These are phyloP conservation scores for Balakata baccata DNA, from an alignment of 345 rosid species.

Conservation along the genomic window DNA sequence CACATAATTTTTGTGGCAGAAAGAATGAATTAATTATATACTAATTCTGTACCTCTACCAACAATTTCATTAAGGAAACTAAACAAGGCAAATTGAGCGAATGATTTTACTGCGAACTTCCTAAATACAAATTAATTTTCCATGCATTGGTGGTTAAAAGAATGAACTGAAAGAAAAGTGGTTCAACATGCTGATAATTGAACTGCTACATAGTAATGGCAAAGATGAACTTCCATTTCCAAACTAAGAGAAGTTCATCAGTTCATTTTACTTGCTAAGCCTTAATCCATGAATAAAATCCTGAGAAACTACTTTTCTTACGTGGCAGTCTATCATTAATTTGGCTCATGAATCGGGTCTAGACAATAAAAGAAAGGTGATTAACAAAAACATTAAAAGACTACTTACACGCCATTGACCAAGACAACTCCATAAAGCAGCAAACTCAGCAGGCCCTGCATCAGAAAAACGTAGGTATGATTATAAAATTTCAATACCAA, in stretches of 20 bases:
- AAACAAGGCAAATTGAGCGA: not conserved
- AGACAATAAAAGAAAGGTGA: not conserved
- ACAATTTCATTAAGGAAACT: not conserved
- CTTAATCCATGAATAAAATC: too few relatives aligned
- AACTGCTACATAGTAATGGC: too few relatives aligned
- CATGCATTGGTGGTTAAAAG: not conserved
- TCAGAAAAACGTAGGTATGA: constrained; percentile 5
- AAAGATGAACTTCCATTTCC: not conserved
- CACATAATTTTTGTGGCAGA: not conserved
- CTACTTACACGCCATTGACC: constrained; percentile 66
- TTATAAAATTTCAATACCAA: not conserved
- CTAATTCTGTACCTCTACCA: not conserved
- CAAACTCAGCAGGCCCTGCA: constrained; percentile 59
- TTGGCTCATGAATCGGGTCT: too few relatives aligned
- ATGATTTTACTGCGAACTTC: not conserved
- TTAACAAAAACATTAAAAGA: not conserved
- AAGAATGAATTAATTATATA: not conserved
- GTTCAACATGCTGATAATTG: not conserved
- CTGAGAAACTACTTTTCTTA: too few relatives aligned
- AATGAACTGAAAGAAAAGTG: not conserved
- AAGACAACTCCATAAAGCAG: constrained; percentile 62
- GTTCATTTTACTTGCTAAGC: too few relatives aligned
- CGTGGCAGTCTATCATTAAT: too few relatives aligned
- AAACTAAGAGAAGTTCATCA: not conserved
- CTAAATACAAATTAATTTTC: not conserved